phyloP scores from a whole-genome alignment of 352 stramenopile genomes.

The Globisporangium takayamanum region DNA sequence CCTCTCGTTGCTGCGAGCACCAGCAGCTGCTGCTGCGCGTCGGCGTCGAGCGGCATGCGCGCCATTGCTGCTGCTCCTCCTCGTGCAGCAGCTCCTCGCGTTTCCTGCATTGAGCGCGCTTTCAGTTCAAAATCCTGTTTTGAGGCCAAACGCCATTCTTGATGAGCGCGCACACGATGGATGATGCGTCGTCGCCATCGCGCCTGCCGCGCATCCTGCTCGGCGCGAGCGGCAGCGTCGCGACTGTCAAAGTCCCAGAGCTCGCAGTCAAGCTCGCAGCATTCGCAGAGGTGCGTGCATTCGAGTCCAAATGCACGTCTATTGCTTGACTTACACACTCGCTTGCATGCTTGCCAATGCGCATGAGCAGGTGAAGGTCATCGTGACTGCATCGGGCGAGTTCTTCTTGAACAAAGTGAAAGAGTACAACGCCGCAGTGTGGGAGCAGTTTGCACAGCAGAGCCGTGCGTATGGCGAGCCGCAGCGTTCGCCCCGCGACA shows the following conservation, averaged over 20 bases:
- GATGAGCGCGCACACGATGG: not conserved
- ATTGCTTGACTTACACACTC: not conserved
- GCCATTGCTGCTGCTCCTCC: not conserved
- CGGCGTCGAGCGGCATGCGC: slow-evolving; percentile 7
- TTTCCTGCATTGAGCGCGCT: not conserved
- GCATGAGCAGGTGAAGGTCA: slow-evolving; percentile 52
- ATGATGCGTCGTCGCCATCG: not conserved
- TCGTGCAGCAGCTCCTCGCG: not conserved
- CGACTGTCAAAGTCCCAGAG: slow-evolving; percentile 84
- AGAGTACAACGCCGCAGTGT: slow-evolving; percentile 55
- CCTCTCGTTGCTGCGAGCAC: slow-evolving; percentile 15
- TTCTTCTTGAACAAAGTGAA: slow-evolving; percentile 80
- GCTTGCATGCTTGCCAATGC: not conserved
- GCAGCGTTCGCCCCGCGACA: not conserved
- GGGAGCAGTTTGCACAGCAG: slow-evolving; percentile 36
- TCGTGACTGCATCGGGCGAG: slow-evolving; percentile 73
- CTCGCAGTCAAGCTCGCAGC: slow-evolving; percentile 52
- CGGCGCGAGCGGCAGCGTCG: slow-evolving; percentile 79
- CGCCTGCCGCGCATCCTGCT: slow-evolving; percentile 52
- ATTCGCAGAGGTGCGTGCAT: slow-evolving; percentile 42
- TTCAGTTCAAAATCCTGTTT: not conserved
- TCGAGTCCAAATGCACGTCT: not conserved
- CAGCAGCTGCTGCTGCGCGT: slow-evolving; percentile 23
- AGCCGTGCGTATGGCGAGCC: slow-evolving; percentile 4
- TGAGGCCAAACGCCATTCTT: not conserved